Base-by-base conservation (phyloP, 352 stramenopile genomes). In the Aphanomyces stellatus region DNA sequence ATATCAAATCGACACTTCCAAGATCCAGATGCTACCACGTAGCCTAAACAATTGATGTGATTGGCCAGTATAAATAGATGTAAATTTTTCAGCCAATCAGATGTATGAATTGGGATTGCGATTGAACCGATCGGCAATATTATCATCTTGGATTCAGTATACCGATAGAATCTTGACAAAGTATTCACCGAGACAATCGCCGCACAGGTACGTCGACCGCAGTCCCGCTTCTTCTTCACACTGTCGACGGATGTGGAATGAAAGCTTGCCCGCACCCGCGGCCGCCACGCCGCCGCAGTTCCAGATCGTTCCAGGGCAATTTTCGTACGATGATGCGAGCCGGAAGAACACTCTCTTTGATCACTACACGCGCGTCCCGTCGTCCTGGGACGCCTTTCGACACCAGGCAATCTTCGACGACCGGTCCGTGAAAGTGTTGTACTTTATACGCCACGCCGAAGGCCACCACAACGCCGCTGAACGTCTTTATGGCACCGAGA, bases 401-500 rank as follows among this genome's bases (percentile, higher is more conserved):
- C 24, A 53, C 13, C 27, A 25, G 10, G 19, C n/a, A 24, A 8
- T 33, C 10, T 35, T 67, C 27, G 8, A 41, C 8, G 11, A n/a
- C 27, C n/a, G 17, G 19, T 25, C 72, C 31, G 59, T 90, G 51
- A 92, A 90, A 69, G 79, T 87, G 56, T 67, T 90, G 22, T 91
- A 90, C 74, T 75, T 89, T 17, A 79, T 92, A 56, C 80, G 84
- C 27, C 84, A 91, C 53, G 82, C 78, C 25, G 77, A 92, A 67
- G 84, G 81, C 19, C 72, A 71, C 51, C 81, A 92, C 71, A 92
- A 92, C 62, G 78, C 75, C 8, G 79, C 80, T 4, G 76, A 90
- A 65, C 35, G 75, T 0, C 67, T 81, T 43, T 74, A 79, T 19
- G 81, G 82, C 51, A 76, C 74, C 0, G 70, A 74, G 48, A 69